Evolutionary conservation across 2,329 filamentous ascomycete genomes (phyloP), one percentile per base, ranked within the genome.

Genomic region (Verticillium albo-atrum): DNA sequence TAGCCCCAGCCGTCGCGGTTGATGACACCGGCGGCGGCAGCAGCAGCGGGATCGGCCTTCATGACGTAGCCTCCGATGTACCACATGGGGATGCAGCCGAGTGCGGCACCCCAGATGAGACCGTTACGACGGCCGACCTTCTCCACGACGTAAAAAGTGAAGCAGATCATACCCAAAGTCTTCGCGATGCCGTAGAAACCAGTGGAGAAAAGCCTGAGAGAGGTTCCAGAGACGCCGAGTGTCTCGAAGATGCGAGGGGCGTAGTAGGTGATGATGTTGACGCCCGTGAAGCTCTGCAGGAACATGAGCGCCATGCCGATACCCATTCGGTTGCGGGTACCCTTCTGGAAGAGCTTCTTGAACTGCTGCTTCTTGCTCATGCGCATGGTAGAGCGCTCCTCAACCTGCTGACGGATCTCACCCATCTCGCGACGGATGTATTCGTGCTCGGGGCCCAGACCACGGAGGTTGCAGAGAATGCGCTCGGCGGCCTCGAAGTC

Each of bases 181-280:
- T 75, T 75, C 58, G 70, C 66, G 54, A 74, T 71, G 12, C 76
- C 77, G 59, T 77, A 75, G 56, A 79, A 72, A 0, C 75, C 75
- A 1, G 76, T 78, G 1, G 70, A 71, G 62, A 76, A 74, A 23
- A 75, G 69, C 59, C 68, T 70, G 6, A 67, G 62, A 0, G 68
- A 67, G 10, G 71, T 75, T 1, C 73, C 72, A 0, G 66, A 53
- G 20, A 74, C 69, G 1, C 74, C 76, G 5, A 76, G 70, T 14
- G 68, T 74, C 63, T 72, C 69, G 55, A 78, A 72, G 30, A 77
- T 71, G 20, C 69, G 68, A 3, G 68, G 68, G 2, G 69, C 65
- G 65, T 86, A 88, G 70, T 87, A 87, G 3, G 82, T 83, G 56
- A 88, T 86, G 32, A 87, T 83, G 67, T 87, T 82, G 63, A 82